Conservation (phyloP, 108 stramenopile genomes). For the Epithemia pelagica region DNA sequence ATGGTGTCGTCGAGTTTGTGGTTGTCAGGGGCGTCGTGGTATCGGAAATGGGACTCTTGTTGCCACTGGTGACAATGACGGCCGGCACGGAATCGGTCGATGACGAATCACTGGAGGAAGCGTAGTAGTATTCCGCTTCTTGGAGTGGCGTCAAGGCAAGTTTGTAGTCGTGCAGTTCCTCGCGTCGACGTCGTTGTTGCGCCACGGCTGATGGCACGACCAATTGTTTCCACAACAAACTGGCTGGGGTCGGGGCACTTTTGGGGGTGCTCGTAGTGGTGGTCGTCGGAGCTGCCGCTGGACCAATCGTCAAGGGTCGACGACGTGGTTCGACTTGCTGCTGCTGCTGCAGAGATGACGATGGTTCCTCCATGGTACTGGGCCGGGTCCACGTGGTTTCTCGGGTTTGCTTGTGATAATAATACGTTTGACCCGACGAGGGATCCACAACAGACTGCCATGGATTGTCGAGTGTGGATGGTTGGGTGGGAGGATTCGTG, state of each 20-base stretch:
- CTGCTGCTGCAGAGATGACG: neutral
- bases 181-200: neutral
- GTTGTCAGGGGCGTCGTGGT: too few species aligned
- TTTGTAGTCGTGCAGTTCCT: neutral
- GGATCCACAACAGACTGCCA: constrained; percentile 32
- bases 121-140: too few species aligned
- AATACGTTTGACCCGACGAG: constrained; percentile 40
- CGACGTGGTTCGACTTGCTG: neutral
- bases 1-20: too few species aligned
- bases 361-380: neutral
- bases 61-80: too few species aligned
- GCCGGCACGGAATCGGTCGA: too few species aligned
- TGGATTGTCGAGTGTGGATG: neutral
- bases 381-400: constrained; percentile 45
- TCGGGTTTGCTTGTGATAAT: constrained; percentile 28
- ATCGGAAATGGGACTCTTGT: too few species aligned
- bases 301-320: neutral
- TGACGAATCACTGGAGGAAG: too few species aligned
- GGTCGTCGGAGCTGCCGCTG: neutral
- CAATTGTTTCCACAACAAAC: too few species aligned
- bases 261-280: neutral
- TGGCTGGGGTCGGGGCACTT: too few species aligned
- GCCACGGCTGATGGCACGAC: neutral
- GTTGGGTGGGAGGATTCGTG: too few species aligned
- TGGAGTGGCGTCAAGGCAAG: too few species aligned